Evolutionary conservation across 768 basidiomycete species (phyloP).

Genomic region (Mycena pura): DNA sequence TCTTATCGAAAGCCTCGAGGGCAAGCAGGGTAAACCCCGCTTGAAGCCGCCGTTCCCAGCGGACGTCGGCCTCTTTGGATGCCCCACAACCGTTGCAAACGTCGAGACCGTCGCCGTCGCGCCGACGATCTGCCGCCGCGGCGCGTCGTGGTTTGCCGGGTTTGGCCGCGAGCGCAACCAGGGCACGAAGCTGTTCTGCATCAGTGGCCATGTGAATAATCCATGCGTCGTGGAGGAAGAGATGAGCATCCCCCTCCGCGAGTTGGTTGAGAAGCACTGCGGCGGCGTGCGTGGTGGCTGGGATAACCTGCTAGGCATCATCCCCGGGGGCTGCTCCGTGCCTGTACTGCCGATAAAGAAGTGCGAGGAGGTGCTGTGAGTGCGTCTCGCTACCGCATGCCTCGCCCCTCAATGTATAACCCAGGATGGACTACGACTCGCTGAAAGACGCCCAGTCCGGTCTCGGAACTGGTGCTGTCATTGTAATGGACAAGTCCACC

Average conservation of each 20-base stretch:
- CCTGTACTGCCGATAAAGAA: conserved; percentile 86
- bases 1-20: conserved; percentile 94
- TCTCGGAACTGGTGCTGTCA: conserved; percentile 97
- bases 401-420: background rate
- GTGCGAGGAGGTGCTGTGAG: conserved; percentile 89
- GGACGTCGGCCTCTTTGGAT: conserved; percentile 96
- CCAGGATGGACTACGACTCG: conserved; percentile 97
- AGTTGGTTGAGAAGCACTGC: conserved; percentile 95
- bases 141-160: conserved; percentile 87
- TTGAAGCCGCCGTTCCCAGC: conserved; percentile 99
- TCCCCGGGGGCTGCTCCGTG: conserved; percentile 94
- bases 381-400: conserved; percentile 27
- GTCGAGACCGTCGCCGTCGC: conserved; percentile 99
- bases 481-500: conserved; percentile 98
- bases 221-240: conserved; percentile 98
- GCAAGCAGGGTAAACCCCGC: conserved; percentile 97
- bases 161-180: conserved; percentile 94
- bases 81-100: conserved; percentile 96
- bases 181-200: conserved; percentile 97
- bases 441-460: conserved; percentile 96
- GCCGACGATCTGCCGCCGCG: conserved; percentile 93
- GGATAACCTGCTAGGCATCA: conserved; percentile 96
- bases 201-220: conserved; percentile 97
- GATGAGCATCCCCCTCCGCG: conserved; percentile 96
- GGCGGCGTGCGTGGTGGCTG: conserved; percentile 95